phyloP scores from a whole-genome alignment of 2,329 filamentous ascomycete species.

The Lachnellula hyalina region DNA sequence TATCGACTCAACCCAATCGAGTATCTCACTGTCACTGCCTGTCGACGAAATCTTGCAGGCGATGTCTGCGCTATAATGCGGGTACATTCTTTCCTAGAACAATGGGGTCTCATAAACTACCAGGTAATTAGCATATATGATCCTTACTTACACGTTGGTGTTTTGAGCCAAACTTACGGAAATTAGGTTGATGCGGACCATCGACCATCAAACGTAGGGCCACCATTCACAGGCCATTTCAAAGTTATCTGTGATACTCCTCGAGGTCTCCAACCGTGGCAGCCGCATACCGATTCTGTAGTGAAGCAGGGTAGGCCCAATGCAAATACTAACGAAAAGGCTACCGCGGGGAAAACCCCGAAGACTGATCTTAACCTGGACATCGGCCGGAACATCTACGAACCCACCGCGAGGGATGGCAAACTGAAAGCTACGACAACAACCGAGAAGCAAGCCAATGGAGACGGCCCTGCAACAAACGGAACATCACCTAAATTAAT shows the following conservation, averaged over 20 bases:
- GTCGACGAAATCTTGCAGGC: constrained; percentile 86
- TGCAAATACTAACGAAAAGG: constrained; percentile 45
- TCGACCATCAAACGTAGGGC: constrained; percentile 88
- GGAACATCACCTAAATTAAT: constrained; percentile 44
- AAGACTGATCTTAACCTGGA: constrained; percentile 89
- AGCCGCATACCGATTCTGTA: constrained; percentile 75
- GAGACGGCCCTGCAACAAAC: constrained; percentile 64
- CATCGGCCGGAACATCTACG: constrained; percentile 91
- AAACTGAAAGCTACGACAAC: constrained; percentile 49
- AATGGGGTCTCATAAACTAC: constrained; percentile 99
- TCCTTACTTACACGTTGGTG: background rate
- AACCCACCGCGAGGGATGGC: constrained; percentile 77
- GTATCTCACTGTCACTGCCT: constrained; percentile 95
- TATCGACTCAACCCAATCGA: constrained; percentile 94
- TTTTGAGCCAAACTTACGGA: constrained; percentile 25
- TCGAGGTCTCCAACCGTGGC: constrained; percentile 88
- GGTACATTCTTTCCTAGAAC: constrained; percentile 94
- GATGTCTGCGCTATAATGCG: constrained; percentile 99
- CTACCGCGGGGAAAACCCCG: constrained; percentile 55
- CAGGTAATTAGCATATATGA: constrained; percentile 55
- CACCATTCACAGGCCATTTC: constrained; percentile 97
- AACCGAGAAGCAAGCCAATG: constrained; percentile 64
- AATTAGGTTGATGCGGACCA: constrained; percentile 89
- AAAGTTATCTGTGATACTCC: constrained; percentile 93
- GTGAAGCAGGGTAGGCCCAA: constrained; percentile 56